A percentile compares a stretch with the other conserved stretches of the same genome.
Evolutionary conservation across 345 rosid species (phyloP).

Genomic region (Clarkia xantiana): DNA sequence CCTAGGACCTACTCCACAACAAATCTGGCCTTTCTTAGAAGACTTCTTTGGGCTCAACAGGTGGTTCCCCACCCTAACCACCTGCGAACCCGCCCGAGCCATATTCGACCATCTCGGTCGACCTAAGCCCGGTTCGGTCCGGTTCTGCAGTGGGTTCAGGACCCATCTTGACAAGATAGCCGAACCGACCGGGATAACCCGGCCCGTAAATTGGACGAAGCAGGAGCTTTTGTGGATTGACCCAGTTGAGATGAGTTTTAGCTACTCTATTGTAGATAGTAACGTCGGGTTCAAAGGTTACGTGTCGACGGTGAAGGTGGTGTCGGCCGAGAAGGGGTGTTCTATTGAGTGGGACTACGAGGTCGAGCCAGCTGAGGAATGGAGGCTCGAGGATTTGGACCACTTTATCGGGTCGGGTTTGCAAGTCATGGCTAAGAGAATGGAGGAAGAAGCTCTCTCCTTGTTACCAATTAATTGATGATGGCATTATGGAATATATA

Average conservation of each 20-base stretch:
- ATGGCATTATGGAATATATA: no score
- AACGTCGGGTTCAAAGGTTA: slow-evolving; percentile 28
- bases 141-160: slow-evolving; percentile 36
- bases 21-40: slow-evolving; percentile 30
- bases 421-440: slow-evolving; percentile 30
- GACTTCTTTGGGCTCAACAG: slow-evolving; percentile 38
- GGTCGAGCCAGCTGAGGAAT: slow-evolving; percentile 22
- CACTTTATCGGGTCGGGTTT: slow-evolving; percentile 19
- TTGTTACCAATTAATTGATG: no score
- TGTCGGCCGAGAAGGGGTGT: slow-evolving; percentile 15
- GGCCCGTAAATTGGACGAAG: slow-evolving; percentile 24
- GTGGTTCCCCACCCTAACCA: slow-evolving; percentile 37
- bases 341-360: slow-evolving; percentile 12
- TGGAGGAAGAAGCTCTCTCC: no score
- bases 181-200: background rate
- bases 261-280: slow-evolving; percentile 22
- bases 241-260: slow-evolving; percentile 10
- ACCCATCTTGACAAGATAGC: slow-evolving; percentile 16
- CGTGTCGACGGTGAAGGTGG: slow-evolving; percentile 18
- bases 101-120: slow-evolving; percentile 11
- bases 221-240: slow-evolving; percentile 30
- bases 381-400: slow-evolving; percentile 28
- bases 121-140: slow-evolving; percentile 26
- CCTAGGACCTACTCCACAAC: slow-evolving; percentile 19
- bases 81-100: slow-evolving; percentile 25